These are phyloP conservation scores for Hypholoma sublateritium DNA, from an alignment of 768 basidiomycete species.

Conservation along the genomic window DNA sequence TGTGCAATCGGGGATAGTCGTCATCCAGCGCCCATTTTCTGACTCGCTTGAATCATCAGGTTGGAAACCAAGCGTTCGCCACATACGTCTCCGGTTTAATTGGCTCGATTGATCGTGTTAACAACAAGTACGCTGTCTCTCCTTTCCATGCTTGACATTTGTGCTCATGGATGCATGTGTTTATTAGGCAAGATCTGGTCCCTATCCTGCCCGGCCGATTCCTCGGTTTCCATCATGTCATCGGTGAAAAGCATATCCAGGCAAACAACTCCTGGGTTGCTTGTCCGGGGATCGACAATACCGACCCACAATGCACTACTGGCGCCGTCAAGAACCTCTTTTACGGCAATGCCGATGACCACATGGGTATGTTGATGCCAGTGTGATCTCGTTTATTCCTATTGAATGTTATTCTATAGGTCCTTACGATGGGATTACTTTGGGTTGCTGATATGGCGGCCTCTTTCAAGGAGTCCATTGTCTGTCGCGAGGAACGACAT, in stretches of 20 bases:
- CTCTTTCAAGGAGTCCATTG: no score
- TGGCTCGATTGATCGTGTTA: conserved; percentile 47
- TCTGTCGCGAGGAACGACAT: no score
- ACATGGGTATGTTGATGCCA: conserved; percentile 35
- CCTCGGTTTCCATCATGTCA: conserved; percentile 48
- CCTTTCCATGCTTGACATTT: not conserved
- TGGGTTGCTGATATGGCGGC: conserved; percentile 18
- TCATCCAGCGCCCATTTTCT: not conserved
- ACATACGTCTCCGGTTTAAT: conserved; percentile 45
- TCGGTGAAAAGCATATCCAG: conserved; percentile 39
- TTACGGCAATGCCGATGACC: conserved; percentile 39
- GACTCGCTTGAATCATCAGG: conserved; percentile 14
- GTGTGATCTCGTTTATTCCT: not conserved
- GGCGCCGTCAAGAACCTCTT: conserved; percentile 56
- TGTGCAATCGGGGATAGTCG: conserved; percentile 11
- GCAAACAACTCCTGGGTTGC: conserved; percentile 44
- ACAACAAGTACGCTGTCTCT: conserved; percentile 38
- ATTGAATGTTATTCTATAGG: conserved; percentile 8
- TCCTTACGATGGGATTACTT: conserved; percentile 30
- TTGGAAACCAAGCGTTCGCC: conserved; percentile 55
- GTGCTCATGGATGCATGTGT: not conserved
- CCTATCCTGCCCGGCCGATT: conserved; percentile 38
- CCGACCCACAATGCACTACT: conserved; percentile 45
- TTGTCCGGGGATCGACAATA: conserved; percentile 67
- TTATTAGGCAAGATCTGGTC: conserved; percentile 34